phyloP scores from a whole-genome alignment of 257 asterid genomes.

The Marsdenia floribunda region DNA sequence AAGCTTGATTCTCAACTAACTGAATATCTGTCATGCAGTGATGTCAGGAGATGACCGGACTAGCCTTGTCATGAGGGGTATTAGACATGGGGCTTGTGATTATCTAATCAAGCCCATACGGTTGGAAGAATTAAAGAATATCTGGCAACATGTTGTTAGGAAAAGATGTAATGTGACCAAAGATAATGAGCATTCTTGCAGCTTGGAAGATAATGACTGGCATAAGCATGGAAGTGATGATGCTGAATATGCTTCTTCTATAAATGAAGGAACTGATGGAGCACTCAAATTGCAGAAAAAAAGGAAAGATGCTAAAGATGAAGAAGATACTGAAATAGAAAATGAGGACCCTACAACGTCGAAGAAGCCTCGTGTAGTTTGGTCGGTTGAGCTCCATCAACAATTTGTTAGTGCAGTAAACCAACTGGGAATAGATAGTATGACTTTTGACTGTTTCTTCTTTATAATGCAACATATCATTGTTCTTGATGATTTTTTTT shows the following conservation, averaged over 20 bases:
- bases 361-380: slow-evolving; percentile 87
- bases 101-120: slow-evolving; percentile 86
- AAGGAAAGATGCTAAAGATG: slow-evolving; percentile 60
- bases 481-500: not conserved
- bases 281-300: slow-evolving; percentile 41
- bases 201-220: slow-evolving; percentile 52
- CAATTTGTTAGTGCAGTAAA: slow-evolving; percentile 82
- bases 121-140: slow-evolving; percentile 70
- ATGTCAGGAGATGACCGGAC: slow-evolving; percentile 83
- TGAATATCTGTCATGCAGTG: slow-evolving; percentile 46
- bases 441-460: slow-evolving; percentile 23
- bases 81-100: slow-evolving; percentile 91
- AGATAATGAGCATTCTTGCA: slow-evolving; percentile 51
- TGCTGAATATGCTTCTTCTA: slow-evolving; percentile 60
- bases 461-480: not conserved
- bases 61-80: slow-evolving; percentile 74
- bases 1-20: not conserved
- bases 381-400: slow-evolving; percentile 96
- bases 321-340: slow-evolving; percentile 55
- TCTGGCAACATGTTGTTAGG: slow-evolving; percentile 94
- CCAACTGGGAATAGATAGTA: slow-evolving; percentile 89
- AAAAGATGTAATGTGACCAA: slow-evolving; percentile 53
- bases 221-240: slow-evolving; percentile 42
- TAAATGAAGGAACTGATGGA: slow-evolving; percentile 47
- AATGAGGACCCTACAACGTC: slow-evolving; percentile 54